Percentiles rank a stretch among this genome's conserved stretches.
Evolutionary conservation across 2,329 filamentous ascomycete species (phyloP).

Genomic region (Aspergillus sojae): DNA sequence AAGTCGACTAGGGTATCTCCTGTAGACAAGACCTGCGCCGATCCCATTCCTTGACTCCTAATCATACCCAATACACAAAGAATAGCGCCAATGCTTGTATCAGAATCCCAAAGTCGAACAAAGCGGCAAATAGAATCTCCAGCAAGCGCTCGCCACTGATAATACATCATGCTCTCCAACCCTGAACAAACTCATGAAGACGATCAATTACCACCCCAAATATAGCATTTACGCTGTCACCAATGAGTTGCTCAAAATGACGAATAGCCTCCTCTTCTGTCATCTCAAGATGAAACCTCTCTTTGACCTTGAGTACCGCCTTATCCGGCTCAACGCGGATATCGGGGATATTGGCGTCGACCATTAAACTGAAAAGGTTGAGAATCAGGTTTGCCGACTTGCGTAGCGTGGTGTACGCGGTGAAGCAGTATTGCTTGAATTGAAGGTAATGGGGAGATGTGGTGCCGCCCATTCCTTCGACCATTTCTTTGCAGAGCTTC

Average conservation of each 20-base stretch:
- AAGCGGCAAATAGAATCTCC: neutral
- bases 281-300: conserved; percentile 89
- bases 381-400: conserved; percentile 90
- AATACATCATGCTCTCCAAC: conserved; percentile 68
- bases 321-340: conserved; percentile 91
- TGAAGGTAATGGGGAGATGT: conserved; percentile 78
- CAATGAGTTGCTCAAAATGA: conserved; percentile 85
- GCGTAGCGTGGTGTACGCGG: conserved; percentile 86
- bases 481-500: conserved; percentile 98
- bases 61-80: neutral
- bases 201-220: conserved; percentile 94
- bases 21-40: neutral
- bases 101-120: neutral
- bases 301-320: conserved; percentile 90
- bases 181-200: conserved; percentile 90
- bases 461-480: conserved; percentile 93
- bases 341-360: conserved; percentile 95
- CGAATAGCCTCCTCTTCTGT: conserved; percentile 89
- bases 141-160: neutral
- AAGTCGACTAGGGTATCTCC: conserved; percentile 17
- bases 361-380: conserved; percentile 95
- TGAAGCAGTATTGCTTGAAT: conserved; percentile 95
- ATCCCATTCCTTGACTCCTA: neutral
- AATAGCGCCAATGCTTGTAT: neutral
- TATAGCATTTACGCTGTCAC: conserved; percentile 84